phyloP scores from a whole-genome alignment of 164 flowering plant genomes.

The Magnolia changhungtana region DNA sequence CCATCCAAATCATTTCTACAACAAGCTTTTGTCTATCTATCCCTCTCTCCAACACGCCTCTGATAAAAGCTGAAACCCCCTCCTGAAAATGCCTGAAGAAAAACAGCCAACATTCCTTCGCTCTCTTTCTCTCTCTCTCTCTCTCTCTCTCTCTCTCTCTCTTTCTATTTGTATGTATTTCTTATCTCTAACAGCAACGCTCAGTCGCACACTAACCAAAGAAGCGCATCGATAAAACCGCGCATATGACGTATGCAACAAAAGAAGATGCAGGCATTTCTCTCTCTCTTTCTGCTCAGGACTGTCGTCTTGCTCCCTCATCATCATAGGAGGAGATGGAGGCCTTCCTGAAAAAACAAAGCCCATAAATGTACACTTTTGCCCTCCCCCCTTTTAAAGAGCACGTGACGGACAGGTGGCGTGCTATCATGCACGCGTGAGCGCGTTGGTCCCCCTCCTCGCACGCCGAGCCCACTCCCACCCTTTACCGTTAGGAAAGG shows the following conservation, averaged over 20 bases:
- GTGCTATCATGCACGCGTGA: background rate
- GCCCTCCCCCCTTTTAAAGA: background rate
- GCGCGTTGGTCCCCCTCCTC: background rate
- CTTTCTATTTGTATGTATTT: background rate
- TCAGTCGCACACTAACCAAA: background rate
- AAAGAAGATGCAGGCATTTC: background rate
- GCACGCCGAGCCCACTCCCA: background rate
- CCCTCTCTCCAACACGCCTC: constrained; percentile 8
- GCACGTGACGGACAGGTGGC: background rate
- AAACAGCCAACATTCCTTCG: background rate
- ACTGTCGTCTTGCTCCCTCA: too few relatives aligned
- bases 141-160: background rate
- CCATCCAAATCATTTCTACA: background rate
- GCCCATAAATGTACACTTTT: background rate
- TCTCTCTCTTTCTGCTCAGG: background rate
- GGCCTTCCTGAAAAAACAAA: background rate
- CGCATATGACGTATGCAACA: background rate
- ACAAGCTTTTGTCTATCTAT: background rate
- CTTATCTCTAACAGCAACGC: background rate
- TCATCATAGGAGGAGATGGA: background rate
- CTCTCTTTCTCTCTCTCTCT: background rate
- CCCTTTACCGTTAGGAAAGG: too few relatives aligned
- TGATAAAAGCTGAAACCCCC: constrained; percentile 2
- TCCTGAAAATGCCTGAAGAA: background rate
- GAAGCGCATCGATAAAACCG: constrained; percentile 2